Evolutionary conservation across 495 filamentous ascomycete genomes (phyloP).

Genomic region (Xylaria palmicola): DNA sequence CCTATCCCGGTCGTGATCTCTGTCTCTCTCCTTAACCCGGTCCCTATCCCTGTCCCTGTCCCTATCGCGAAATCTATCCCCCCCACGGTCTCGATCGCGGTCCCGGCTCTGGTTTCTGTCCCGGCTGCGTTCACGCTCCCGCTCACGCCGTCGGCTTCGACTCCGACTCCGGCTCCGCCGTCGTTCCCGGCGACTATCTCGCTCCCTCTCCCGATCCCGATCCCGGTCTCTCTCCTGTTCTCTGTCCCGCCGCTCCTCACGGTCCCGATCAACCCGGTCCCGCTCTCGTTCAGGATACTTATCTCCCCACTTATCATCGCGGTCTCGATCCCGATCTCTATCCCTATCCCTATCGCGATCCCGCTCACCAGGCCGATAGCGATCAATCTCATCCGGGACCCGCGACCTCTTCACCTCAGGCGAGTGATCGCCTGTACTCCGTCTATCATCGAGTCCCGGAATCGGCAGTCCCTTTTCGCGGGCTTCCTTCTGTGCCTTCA

Average conservation of each 20-base stretch:
- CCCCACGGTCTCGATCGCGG: conserved; percentile 22
- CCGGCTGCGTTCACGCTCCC: conserved; percentile 14
- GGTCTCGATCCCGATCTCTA: conserved; percentile 39
- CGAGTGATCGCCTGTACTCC: conserved; percentile 41
- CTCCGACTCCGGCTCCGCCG: conserved; percentile 16
- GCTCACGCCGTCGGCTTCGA: conserved; percentile 9
- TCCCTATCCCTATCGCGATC: conserved; percentile 30
- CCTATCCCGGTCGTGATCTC: conserved; percentile 19
- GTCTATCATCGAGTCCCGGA: conserved; percentile 45
- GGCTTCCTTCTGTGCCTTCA: conserved; percentile 53
- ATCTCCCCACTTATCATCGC: conserved; percentile 10
- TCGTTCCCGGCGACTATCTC: conserved; percentile 10
- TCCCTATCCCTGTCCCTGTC: conserved; percentile 23
- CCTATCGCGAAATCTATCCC: conserved; percentile 21
- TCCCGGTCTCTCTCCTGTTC: conserved; percentile 24
- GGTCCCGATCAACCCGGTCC: conserved; percentile 42
- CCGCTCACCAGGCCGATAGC: conserved; percentile 41
- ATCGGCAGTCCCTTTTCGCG: conserved; percentile 50
- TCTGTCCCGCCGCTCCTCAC: conserved; percentile 30
- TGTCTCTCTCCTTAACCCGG: not conserved
- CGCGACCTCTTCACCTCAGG: conserved; percentile 45
- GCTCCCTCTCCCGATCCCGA: conserved; percentile 18
- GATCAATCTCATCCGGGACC: conserved; percentile 43
- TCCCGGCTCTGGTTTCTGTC: conserved; percentile 16
- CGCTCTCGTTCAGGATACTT: conserved; percentile 37